Conservation (phyloP, 192 early-diverging fungal genomes). For the Coemansia sp. region DNA sequence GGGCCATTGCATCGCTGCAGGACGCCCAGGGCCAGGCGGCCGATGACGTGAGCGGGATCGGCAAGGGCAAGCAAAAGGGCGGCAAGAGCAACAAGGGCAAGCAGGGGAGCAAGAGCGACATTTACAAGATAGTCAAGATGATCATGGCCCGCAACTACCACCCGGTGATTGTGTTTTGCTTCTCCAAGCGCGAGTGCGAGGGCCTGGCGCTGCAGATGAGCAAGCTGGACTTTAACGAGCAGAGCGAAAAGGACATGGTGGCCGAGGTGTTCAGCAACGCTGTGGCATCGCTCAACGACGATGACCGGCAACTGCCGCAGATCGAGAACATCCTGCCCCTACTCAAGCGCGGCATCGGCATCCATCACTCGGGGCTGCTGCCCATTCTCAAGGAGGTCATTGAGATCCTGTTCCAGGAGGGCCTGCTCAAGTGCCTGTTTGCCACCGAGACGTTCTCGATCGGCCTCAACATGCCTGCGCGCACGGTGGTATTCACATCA, state of each 20-base stretch:
- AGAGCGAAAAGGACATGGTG: constrained; percentile 79
- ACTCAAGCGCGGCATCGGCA: constrained; percentile 87
- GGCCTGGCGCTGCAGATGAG: constrained; percentile 82
- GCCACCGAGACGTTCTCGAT: constrained; percentile 99
- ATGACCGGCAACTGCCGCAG: constrained; percentile 85
- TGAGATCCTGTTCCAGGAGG: constrained; percentile 96
- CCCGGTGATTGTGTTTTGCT: constrained; percentile 97
- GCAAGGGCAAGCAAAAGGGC: constrained; percentile 51
- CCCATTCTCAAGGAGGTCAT: constrained; percentile 97
- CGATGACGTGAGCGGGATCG: constrained; percentile 42
- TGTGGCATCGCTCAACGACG: constrained; percentile 75
- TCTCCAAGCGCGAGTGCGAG: constrained; percentile 93
- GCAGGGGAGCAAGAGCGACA: constrained; percentile 63
- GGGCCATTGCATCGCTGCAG: constrained; percentile 69
- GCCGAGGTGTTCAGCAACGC: constrained; percentile 80
- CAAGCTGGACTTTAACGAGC: constrained; percentile 87
- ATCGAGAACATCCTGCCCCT: constrained; percentile 90
- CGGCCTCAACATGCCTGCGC: constrained; percentile 98
- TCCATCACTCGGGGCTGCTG: constrained; percentile 93
- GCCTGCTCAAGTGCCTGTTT: constrained; percentile 95
- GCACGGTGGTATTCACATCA: constrained; percentile 94
- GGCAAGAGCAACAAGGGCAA: constrained; percentile 53
- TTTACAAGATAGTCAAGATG: constrained; percentile 94
- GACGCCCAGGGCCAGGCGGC: constrained; percentile 58
- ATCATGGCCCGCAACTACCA: constrained; percentile 92